Conservation (phyloP, 257 asterid species). For the Solanum tarijense region DNA sequence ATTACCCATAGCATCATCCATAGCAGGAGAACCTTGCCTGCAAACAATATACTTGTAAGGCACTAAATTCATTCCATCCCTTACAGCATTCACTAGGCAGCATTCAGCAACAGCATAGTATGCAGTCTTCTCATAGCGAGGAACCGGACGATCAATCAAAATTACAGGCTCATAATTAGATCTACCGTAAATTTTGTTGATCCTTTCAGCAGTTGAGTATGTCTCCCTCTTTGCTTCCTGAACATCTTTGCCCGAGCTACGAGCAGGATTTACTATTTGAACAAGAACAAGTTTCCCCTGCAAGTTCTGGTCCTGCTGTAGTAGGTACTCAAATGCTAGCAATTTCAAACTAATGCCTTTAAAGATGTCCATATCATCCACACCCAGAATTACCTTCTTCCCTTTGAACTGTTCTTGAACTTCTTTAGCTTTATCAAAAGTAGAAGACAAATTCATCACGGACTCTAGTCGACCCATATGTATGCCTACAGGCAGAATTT, state of each 20-base stretch:
- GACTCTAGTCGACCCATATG: conserved; percentile 85
- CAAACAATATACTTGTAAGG: conserved; percentile 81
- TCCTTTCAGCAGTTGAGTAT: conserved; percentile 50
- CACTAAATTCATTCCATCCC: conserved; percentile 95
- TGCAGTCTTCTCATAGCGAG: conserved; percentile 77
- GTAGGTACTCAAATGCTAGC: conserved; percentile 72
- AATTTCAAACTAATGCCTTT: conserved; percentile 83
- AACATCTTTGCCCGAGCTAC: conserved; percentile 86
- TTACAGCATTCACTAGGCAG: conserved; percentile 87
- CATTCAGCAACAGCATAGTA: conserved; percentile 88
- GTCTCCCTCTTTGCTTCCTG: conserved; percentile 77
- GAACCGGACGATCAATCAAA: conserved; percentile 66
- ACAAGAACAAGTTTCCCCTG: conserved; percentile 61
- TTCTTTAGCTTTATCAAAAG: conserved; percentile 53
- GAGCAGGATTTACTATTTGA: conserved; percentile 88
- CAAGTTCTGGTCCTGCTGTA: conserved; percentile 32
- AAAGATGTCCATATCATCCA: conserved; percentile 92
- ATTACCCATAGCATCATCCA: conserved; percentile 40
- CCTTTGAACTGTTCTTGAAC: conserved; percentile 54
- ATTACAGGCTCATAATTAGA: conserved; percentile 54
- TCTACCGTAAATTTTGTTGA: conserved; percentile 46
- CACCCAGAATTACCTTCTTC: conserved; percentile 71
- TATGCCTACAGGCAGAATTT: conserved; percentile 83
- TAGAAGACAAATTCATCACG: conserved; percentile 54
- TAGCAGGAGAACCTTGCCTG: conserved; percentile 62